Base-by-base conservation (phyloP, 768 basidiomycete species). In the Kwoniella sp. region DNA sequence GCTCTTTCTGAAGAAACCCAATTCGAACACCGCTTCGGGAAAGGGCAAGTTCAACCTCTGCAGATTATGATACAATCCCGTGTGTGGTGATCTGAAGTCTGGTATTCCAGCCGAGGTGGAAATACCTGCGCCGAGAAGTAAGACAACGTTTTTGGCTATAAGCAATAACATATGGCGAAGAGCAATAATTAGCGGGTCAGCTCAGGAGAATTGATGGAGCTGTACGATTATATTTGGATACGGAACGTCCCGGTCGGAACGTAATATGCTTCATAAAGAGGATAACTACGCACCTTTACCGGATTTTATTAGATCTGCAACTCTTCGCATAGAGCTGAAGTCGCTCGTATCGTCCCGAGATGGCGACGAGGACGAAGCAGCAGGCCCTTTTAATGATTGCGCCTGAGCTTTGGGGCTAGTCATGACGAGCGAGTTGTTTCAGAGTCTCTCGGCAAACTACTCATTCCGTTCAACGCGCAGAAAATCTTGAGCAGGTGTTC, bases 21-120 rank as follows among this genome's bases (percentile, higher is more conserved):
- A 89, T 69, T 97, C 90, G 72, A 98, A 98, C 29, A 97, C 93
- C 0, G 94, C 94, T 74, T 98, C 94, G 0, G 94, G 92, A 71
- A 89, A 87, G n/a, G 92, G 93, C 17, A 83, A 70, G 44, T 81
- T 75, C 63, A 82, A 77, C 21, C 72, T 70, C 54, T 77, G 70
- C 0, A 83, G 73, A 61, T 82, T 83, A 48, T 72, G 70, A 68
- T 82, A 83, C 19, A 83, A 67, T 0, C 92, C 92, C 36, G 92
- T 93, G 24, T 87, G 85, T 0, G 90, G 90, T 10, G 89, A 90
- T 65, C 93, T 83, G 77, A 94, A 96, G 79, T 96, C 92, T 13
- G 92, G 92, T 7, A 74, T 72, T 19, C 72, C 71, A 1, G 72
- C 71, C 21, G 72, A 76, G 19, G 77, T 76, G 25, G 74, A 76